These are phyloP conservation scores for Crithidia fasciculata DNA, from an alignment of 208 protist genomes.

Conservation along the genomic window DNA sequence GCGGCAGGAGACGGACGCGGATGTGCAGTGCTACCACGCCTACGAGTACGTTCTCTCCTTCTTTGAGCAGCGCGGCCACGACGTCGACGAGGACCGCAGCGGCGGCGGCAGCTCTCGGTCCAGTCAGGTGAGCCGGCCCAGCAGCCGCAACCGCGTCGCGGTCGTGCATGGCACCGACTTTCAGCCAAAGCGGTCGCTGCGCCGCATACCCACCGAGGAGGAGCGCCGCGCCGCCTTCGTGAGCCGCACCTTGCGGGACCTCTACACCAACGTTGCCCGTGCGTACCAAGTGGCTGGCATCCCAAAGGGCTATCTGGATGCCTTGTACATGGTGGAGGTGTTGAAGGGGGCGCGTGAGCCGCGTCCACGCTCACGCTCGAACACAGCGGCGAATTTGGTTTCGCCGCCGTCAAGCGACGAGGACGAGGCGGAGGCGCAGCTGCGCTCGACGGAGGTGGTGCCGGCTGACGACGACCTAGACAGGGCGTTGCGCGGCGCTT, in stretches of 20 bases:
- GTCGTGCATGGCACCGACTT: constrained; percentile 15
- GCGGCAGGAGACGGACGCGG: constrained; percentile 18
- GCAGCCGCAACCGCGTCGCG: constrained; percentile 6
- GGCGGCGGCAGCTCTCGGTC: constrained; percentile 4
- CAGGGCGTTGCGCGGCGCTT: not conserved
- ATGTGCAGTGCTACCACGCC: constrained; percentile 26
- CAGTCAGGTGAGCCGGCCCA: constrained; percentile 6
- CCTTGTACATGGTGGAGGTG: constrained; percentile 26
- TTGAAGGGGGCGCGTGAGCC: constrained; percentile 3
- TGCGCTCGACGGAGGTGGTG: constrained; percentile 11
- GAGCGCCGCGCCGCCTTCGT: constrained; percentile 5
- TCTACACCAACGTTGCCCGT: constrained; percentile 10
- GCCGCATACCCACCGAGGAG: not conserved
- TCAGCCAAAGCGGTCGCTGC: not conserved
- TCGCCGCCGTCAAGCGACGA: not conserved
- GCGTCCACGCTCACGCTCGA: constrained; percentile 11
- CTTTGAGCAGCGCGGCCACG: constrained; percentile 23
- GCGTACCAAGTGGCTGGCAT: constrained; percentile 22
- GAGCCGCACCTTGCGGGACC: constrained; percentile 2
- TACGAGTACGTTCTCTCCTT: constrained; percentile 26
- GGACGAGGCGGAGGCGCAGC: not conserved
- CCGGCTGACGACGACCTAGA: constrained; percentile 1
- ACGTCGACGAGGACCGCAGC: constrained; percentile 15
- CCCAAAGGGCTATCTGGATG: constrained; percentile 28
- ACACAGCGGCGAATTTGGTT: not conserved